A percentile compares a stretch with the other conserved stretches of the same genome.
phyloP scores from a whole-genome alignment of 176 grass and related monocot species.

The Poa pratensis region DNA sequence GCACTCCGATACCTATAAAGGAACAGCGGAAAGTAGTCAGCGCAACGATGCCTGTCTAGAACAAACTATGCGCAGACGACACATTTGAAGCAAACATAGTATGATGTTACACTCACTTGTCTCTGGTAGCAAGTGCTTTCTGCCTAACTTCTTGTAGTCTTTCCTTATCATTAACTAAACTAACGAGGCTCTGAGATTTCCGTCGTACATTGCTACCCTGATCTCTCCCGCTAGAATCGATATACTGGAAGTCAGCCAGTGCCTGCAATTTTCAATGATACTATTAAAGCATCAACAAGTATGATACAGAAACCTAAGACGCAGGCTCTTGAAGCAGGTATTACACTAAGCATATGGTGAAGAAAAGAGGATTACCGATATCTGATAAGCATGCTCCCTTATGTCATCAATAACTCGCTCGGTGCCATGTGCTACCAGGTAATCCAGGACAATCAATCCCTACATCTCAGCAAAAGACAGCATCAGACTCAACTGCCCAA shows the following conservation, averaged over 20 bases:
- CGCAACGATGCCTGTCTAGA: neutral
- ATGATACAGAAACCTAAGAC: neutral
- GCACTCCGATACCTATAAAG: constrained; percentile 68
- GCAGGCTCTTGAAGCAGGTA: neutral
- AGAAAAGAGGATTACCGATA: constrained; percentile 62
- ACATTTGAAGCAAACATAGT: constrained; percentile 22
- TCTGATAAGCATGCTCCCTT: constrained; percentile 92
- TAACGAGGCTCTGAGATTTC: constrained; percentile 93
- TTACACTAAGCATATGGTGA: neutral
- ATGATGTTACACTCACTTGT: constrained; percentile 68
- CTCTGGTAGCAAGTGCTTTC: constrained; percentile 82
- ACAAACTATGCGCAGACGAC: neutral
- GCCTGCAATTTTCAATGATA: constrained; percentile 56
- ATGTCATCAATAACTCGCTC: constrained; percentile 97
- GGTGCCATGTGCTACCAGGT: constrained; percentile 84
- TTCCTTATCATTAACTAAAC: constrained; percentile 98
- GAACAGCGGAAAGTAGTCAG: constrained; percentile 20
- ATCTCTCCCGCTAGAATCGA: constrained; percentile 90
- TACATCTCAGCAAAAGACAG: constrained; percentile 40
- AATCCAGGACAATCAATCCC: constrained; percentile 94
- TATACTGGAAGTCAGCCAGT: constrained; percentile 97
- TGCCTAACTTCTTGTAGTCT: constrained; percentile 94
- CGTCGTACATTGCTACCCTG: constrained; percentile 93
- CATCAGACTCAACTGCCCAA: constrained; percentile 1
- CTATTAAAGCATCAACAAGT: constrained; percentile 21